phyloP scores from a whole-genome alignment of 2,329 filamentous ascomycete genomes.

The Penicillium sp. region DNA sequence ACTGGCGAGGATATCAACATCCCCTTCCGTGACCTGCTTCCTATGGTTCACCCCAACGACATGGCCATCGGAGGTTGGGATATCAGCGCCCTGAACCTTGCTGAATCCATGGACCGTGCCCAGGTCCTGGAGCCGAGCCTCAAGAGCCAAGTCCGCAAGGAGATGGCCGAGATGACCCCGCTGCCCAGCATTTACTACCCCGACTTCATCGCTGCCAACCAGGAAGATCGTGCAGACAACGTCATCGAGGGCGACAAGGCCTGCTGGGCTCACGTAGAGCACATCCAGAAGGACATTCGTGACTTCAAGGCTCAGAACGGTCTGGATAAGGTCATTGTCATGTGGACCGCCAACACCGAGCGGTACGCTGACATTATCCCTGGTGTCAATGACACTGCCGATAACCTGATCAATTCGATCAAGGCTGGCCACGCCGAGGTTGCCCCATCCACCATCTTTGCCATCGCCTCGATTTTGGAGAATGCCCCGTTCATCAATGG shows the following conservation, averaged over 20 bases:
- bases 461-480: slow-evolving; percentile 90
- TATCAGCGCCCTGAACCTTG: slow-evolving; percentile 86
- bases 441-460: slow-evolving; percentile 93
- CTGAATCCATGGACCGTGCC: slow-evolving; percentile 91
- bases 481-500: slow-evolving; percentile 95
- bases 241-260: slow-evolving; percentile 79
- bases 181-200: slow-evolving; percentile 97
- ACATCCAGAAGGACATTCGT: slow-evolving; percentile 88
- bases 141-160: slow-evolving; percentile 85
- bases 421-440: slow-evolving; percentile 83
- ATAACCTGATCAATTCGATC: slow-evolving; percentile 87
- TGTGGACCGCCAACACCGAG: slow-evolving; percentile 99
- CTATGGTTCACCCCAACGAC: slow-evolving; percentile 97
- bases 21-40: slow-evolving; percentile 88
- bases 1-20: slow-evolving; percentile 91
- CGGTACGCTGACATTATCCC: slow-evolving; percentile 84
- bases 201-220: slow-evolving; percentile 98
- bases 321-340: slow-evolving; percentile 93
- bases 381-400: slow-evolving; percentile 94
- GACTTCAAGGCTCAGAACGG: slow-evolving; percentile 83
- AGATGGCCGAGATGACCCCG: slow-evolving; percentile 85
- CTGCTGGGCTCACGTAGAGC: slow-evolving; percentile 81
- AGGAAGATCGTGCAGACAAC: slow-evolving; percentile 95
- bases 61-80: slow-evolving; percentile 96
- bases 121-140: slow-evolving; percentile 92